phyloP scores from a whole-genome alignment of 169 alveolate species.

The Plasmodium vivax region DNA sequence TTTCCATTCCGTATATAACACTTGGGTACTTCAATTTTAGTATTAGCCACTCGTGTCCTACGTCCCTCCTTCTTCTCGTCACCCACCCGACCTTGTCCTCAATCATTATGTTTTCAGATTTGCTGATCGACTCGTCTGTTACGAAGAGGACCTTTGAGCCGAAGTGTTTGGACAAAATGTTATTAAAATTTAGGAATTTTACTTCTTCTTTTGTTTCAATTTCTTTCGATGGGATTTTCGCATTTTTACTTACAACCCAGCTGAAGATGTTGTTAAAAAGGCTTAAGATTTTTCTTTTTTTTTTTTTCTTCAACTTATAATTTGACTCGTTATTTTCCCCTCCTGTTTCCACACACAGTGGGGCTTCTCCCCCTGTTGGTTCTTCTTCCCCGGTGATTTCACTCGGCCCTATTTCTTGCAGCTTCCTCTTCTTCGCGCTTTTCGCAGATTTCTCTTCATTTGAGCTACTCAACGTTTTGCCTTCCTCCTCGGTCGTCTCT shows the following conservation, averaged over 20 bases:
- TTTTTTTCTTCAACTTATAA: constrained; percentile 13
- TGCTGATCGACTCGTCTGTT: constrained; percentile 65
- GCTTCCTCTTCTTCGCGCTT: constrained; percentile 13
- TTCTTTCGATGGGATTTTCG: constrained; percentile 55
- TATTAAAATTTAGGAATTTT: constrained; percentile 45
- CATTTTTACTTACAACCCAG: constrained; percentile 45
- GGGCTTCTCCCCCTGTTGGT: background rate
- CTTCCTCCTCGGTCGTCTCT: background rate
- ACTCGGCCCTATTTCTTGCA: background rate
- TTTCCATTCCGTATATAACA: constrained; percentile 67
- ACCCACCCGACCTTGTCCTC: constrained; percentile 63
- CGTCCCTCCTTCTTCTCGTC: constrained; percentile 75
- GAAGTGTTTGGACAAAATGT: constrained; percentile 46
- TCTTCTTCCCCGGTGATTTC: background rate
- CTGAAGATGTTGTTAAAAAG: constrained; percentile 45
- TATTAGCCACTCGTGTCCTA: constrained; percentile 73
- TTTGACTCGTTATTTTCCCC: background rate
- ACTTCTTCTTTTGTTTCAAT: constrained; percentile 45
- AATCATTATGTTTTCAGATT: constrained; percentile 44
- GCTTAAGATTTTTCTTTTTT: constrained; percentile 26
- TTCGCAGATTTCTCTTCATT: background rate
- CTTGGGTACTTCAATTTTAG: constrained; percentile 41
- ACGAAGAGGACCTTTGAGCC: constrained; percentile 53
- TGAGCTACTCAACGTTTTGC: background rate
- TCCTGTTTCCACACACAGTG: background rate